Evolutionary conservation across 148 eudicot species (phyloP), one percentile per base, ranked within the genome.

Genomic region (Chenopodium quinoa): DNA sequence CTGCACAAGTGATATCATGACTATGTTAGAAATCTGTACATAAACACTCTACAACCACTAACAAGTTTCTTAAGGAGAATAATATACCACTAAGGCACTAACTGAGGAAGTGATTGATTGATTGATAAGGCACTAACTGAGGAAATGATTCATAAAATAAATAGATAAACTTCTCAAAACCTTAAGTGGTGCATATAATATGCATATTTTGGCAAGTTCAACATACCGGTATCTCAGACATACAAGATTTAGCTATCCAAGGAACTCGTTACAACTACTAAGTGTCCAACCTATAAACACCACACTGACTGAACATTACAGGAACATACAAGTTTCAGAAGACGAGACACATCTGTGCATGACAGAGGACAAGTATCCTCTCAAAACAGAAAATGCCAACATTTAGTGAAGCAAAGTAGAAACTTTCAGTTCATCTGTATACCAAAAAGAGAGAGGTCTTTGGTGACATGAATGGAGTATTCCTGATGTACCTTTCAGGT

Each of bases 1-100:
- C 91, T 86, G 89, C 81, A 88, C 54, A 78, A 5, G 54, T 8
- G 58, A 76, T 29, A 20, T 19, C n/a, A 47, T n/a, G 2, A 31
- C 52, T 14, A 66, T 10, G 20, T 80, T 83, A 77, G 31, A 32
- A 22, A 23, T 73, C 23, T 9, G 70, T 63, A 58, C 12, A 63
- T 11, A n/a, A 22, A 22, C 50, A 9, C 47, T 54, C 22, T 25
- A 46, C 9, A 77, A n/a, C 14, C 5, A 25, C 22, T 7, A n/a
- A 62, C 79, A 12, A 62, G 9, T 11, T 65, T 19, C 25, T 5
- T 3, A 63, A 66, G 47, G 25, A 23, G 11, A 17, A 66, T 17
- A 56, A 56, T 56, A 50, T 13, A 50, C 19, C 22, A 3, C 7
- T 56, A 56, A 56, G 62, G 20, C 22, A 2, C 7, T 56, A 56